These are phyloP conservation scores for Galerina sulciceps DNA, from an alignment of 768 basidiomycete genomes.

Conservation along the genomic window DNA sequence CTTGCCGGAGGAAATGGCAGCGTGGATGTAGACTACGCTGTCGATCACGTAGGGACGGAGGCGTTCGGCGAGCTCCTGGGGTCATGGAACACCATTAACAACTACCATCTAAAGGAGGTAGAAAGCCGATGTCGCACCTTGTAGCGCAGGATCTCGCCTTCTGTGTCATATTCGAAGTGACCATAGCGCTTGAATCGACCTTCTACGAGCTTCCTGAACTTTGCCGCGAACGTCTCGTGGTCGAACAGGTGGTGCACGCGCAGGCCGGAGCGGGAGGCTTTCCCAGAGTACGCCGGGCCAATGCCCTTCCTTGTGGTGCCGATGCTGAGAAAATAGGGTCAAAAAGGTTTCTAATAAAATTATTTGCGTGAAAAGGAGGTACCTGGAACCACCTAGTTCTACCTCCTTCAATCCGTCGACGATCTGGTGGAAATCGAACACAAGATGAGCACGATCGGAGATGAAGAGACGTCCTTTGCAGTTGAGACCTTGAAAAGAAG, in stretches of 20 bases:
- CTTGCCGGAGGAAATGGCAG: slow-evolving; percentile 76
- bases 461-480: slow-evolving; percentile 86
- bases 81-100: neutral
- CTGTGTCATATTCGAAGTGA: slow-evolving; percentile 97
- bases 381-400: slow-evolving; percentile 91
- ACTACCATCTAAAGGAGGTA: neutral
- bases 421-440: slow-evolving; percentile 99
- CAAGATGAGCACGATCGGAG: slow-evolving; percentile 95
- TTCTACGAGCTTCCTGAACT: slow-evolving; percentile 95
- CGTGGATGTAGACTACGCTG: slow-evolving; percentile 83
- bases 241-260: slow-evolving; percentile 97
- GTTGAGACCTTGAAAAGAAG: slow-evolving; percentile 65
- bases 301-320: slow-evolving; percentile 99
- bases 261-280: slow-evolving; percentile 94
- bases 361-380: slow-evolving; percentile 8
- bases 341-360: slow-evolving; percentile 1
- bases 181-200: slow-evolving; percentile 98
- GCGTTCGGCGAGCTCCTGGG: slow-evolving; percentile 79
- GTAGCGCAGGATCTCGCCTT: slow-evolving; percentile 93
- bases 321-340: slow-evolving; percentile 57
- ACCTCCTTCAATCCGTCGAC: slow-evolving; percentile 99
- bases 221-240: slow-evolving; percentile 78
- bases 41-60: slow-evolving; percentile 90
- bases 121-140: slow-evolving; percentile 54
- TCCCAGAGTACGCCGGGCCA: slow-evolving; percentile 97